A percentile compares a stretch with the other conserved stretches of the same genome.
phyloP scores from a whole-genome alignment of 805 yeast species.

The Monosporozyma unispora region DNA sequence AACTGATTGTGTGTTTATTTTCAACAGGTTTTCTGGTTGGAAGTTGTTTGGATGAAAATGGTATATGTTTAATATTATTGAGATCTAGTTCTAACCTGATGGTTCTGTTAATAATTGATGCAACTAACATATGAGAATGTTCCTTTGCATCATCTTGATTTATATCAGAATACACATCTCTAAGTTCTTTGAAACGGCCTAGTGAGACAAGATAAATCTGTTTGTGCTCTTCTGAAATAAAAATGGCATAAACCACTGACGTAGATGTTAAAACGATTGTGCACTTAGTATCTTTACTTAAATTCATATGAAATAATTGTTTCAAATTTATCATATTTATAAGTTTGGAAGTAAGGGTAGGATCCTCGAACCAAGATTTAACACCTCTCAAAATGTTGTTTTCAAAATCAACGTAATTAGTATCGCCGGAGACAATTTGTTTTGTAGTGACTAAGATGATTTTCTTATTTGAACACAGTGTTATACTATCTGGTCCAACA shows the following conservation, averaged over 20 bases:
- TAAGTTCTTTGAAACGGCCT: background rate
- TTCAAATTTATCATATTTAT: slow-evolving; percentile 10
- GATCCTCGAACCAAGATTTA: slow-evolving; percentile 16
- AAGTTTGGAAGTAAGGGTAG: slow-evolving; percentile 4
- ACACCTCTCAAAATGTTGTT: slow-evolving; percentile 11
- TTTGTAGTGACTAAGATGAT: slow-evolving; percentile 16
- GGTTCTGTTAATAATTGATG: background rate
- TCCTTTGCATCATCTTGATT: background rate
- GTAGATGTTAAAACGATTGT: background rate
- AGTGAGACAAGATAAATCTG: background rate
- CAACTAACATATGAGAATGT: background rate
- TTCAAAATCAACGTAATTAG: slow-evolving; percentile 7
- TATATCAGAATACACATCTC: background rate
- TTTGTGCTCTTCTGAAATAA: background rate
- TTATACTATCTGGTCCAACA: slow-evolving; percentile 9
- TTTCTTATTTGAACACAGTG: slow-evolving; percentile 3
- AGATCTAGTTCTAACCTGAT: background rate
- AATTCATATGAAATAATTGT: background rate
- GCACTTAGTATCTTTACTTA: background rate
- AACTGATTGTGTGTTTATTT: background rate
- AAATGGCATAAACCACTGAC: background rate
- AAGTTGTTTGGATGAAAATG: background rate
- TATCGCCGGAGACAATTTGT: slow-evolving; percentile 27
- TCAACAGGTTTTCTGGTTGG: background rate
- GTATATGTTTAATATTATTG: background rate